Conservation (phyloP, 2,329 filamentous ascomycete species). For the Curvularia verruculosa region DNA sequence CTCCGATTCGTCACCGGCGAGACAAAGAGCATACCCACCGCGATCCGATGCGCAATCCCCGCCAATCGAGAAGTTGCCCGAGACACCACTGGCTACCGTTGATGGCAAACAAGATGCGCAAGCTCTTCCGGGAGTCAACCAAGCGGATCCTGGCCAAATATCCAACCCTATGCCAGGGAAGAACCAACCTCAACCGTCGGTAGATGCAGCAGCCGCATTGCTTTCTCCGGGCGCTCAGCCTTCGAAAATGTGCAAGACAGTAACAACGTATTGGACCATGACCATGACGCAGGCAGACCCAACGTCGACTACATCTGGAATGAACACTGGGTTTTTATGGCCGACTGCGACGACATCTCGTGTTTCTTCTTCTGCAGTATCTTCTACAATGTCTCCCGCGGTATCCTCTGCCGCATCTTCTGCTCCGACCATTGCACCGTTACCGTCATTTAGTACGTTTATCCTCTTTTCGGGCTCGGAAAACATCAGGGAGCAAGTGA, state of each 20-base stretch:
- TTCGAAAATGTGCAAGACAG: neutral
- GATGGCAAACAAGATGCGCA: neutral
- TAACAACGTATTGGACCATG: neutral
- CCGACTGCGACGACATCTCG: neutral
- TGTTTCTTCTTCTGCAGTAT: no score
- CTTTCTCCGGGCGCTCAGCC: no score
- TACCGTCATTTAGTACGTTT: conserved; percentile 8
- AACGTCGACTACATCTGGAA: neutral
- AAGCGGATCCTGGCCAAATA: conserved; percentile 4
- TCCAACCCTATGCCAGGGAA: conserved; percentile 14
- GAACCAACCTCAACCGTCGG: conserved; percentile 14
- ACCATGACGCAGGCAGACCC: neutral
- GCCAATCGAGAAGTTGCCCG: neutral
- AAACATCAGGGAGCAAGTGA: conserved; percentile 5
- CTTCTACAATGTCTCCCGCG: no score
- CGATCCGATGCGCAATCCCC: neutral
- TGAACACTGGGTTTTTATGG: neutral
- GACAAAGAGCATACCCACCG: neutral
- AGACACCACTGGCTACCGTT: neutral
- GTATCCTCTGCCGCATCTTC: neutral
- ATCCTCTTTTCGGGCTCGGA: conserved; percentile 11
- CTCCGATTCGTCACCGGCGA: neutral
- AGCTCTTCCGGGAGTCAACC: conserved; percentile 14
- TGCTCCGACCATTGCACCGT: neutral
- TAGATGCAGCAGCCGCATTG: neutral